These are phyloP conservation scores for Hypoxylon sp. DNA, from an alignment of 2,329 filamentous ascomycete species.

Conservation along the genomic window DNA sequence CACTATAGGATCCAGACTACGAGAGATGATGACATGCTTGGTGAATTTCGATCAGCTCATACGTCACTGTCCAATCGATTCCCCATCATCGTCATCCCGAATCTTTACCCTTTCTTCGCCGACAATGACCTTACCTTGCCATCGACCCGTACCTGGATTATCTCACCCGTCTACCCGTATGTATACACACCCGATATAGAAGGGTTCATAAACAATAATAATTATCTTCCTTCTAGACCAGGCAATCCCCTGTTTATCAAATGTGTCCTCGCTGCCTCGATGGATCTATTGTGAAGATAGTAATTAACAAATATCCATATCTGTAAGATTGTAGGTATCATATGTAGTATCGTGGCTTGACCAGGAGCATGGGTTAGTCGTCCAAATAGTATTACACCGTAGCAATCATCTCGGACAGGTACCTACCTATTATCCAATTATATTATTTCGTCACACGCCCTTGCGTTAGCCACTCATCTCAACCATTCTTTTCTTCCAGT, in stretches of 20 bases:
- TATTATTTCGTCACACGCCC: constrained; percentile 12
- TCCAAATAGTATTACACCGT: too few species aligned
- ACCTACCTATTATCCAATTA: too few species aligned
- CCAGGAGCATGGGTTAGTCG: too few species aligned
- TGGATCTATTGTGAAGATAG: constrained; percentile 4
- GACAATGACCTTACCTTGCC: too few species aligned
- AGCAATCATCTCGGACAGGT: constrained; percentile 14
- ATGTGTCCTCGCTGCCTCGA: constrained; percentile 17
- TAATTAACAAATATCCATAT: too few species aligned
- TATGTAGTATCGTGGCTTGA: too few species aligned
- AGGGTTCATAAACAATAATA: constrained; percentile 5
- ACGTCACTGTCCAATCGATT: constrained; percentile 31
- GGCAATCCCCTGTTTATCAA: constrained; percentile 19
- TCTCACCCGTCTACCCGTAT: constrained; percentile 11
- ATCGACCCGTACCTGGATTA: constrained; percentile 20
- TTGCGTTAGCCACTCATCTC: constrained; percentile 1
- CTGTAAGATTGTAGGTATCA: too few species aligned
- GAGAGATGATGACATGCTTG: constrained; percentile 36
- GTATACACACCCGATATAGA: constrained; percentile 7
- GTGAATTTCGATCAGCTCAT: constrained; percentile 22
- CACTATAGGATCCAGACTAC: constrained; percentile 12
- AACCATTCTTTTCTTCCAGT: too few species aligned
- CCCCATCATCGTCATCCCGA: constrained; percentile 8
- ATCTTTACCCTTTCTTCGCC: too few species aligned
- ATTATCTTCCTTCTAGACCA: too few species aligned